Percentiles rank a stretch among this genome's conserved stretches.
phyloP scores from a whole-genome alignment of 805 yeast genomes.

The Phaffomyces thermotolerans region DNA sequence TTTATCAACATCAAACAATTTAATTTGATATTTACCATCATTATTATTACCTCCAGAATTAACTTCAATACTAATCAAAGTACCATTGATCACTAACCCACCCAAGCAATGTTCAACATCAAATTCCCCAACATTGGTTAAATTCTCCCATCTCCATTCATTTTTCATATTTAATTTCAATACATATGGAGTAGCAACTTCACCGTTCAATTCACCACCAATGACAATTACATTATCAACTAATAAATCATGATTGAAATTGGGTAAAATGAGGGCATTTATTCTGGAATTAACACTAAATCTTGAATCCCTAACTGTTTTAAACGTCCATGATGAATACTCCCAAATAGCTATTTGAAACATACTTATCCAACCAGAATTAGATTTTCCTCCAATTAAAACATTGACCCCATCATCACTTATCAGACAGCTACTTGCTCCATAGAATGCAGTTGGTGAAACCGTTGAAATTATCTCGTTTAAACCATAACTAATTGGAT shows the following conservation, averaged over 20 bases:
- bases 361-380: constrained; percentile 63
- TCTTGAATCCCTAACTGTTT: constrained; percentile 26
- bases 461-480: constrained; percentile 40
- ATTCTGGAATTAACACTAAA: constrained; percentile 44
- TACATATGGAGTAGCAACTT: constrained; percentile 26
- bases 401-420: constrained; percentile 35
- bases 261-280: constrained; percentile 47
- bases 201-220: constrained; percentile 56
- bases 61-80: constrained; percentile 36
- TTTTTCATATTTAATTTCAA: constrained; percentile 16
- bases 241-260: constrained; percentile 31
- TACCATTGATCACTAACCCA: constrained; percentile 45
- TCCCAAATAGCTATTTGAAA: constrained; percentile 71
- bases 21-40: constrained; percentile 25
- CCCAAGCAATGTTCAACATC: constrained; percentile 31
- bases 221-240: constrained; percentile 37
- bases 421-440: constrained; percentile 39
- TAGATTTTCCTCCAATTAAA: constrained; percentile 60
- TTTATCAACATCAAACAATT: constrained; percentile 34
- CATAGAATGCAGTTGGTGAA: constrained; percentile 49
- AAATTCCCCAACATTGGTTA: constrained; percentile 20
- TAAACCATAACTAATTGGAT: constrained; percentile 28
- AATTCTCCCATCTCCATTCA: constrained; percentile 22
- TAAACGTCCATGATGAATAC: constrained; percentile 61
- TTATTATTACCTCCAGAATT: constrained; percentile 19